Percentiles rank a stretch among this genome's conserved stretches.
These are phyloP conservation scores for Limnanthes douglasii DNA, from an alignment of 345 rosid genomes.

Conservation along the genomic window DNA sequence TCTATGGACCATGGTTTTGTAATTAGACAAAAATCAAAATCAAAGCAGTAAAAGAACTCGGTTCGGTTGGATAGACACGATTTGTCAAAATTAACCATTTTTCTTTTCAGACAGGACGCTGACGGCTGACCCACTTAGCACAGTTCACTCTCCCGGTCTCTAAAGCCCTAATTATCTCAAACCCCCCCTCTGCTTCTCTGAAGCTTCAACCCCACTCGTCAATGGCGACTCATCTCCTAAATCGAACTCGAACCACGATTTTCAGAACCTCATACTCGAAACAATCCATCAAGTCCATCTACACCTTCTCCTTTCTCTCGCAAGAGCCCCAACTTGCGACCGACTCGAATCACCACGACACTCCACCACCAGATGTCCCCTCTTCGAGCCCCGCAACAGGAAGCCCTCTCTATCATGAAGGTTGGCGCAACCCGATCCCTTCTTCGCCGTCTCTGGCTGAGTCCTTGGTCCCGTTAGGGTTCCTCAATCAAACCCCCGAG, in stretches of 20 bases:
- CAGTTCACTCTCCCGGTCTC: too few relatives aligned
- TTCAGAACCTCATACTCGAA: conserved; percentile 17
- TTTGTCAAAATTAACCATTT: too few relatives aligned
- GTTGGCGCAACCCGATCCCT: conserved; percentile 59
- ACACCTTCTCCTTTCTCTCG: conserved; percentile 44
- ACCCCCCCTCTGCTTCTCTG: conserved; percentile 3
- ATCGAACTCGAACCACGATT: conserved; percentile 22
- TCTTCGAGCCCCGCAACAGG: conserved; percentile 65
- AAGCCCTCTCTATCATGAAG: conserved; percentile 68
- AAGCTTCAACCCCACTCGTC: conserved; percentile 5
- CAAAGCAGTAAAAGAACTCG: too few relatives aligned
- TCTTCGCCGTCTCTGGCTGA: conserved; percentile 12
- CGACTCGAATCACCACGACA: conserved; percentile 16
- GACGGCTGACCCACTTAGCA: too few relatives aligned
- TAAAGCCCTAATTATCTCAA: conserved; percentile 17
- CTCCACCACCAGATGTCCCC: background rate
- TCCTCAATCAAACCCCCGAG: conserved; percentile 14
- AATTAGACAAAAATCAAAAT: too few relatives aligned
- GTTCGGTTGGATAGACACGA: too few relatives aligned
- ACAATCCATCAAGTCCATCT: conserved; percentile 23
- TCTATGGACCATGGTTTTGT: too few relatives aligned
- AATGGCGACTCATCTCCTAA: conserved; percentile 46
- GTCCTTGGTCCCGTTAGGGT: conserved; percentile 32
- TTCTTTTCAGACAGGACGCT: too few relatives aligned
- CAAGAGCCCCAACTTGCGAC: conserved; percentile 61